Percentiles rank a stretch among this genome's conserved stretches.
phyloP scores from a whole-genome alignment of 371 early-diverging fungal genomes.

The Saksenaea vasiformis region DNA sequence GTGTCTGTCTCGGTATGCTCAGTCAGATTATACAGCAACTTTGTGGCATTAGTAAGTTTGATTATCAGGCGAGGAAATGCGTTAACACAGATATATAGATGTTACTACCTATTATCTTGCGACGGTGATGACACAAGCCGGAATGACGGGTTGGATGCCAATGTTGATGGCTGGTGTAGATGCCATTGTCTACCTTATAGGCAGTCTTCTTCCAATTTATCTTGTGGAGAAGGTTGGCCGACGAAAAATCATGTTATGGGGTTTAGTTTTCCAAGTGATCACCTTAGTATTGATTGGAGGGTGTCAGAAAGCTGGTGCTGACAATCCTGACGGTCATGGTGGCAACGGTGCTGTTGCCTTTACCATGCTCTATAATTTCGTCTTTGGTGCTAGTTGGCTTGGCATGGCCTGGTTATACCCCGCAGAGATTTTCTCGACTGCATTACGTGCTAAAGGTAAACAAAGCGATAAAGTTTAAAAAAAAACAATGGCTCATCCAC shows the following conservation, averaged over 20 bases:
- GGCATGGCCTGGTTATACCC: constrained; percentile 59
- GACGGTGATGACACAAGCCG: constrained; percentile 39
- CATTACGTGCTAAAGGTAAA: constrained; percentile 45
- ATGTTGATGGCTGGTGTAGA: constrained; percentile 42
- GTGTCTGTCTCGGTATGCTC: constrained; percentile 44
- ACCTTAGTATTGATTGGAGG: constrained; percentile 25
- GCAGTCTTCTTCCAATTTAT: constrained; percentile 35
- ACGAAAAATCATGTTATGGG: constrained; percentile 26
- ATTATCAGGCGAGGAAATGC: constrained; percentile 9
- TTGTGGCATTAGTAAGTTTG: constrained; percentile 39
- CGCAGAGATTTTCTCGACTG: constrained; percentile 58
- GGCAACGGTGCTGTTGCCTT: constrained; percentile 31
- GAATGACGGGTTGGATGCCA: constrained; percentile 25
- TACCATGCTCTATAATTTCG: constrained; percentile 48
- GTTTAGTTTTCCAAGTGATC: constrained; percentile 22
- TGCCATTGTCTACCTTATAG: constrained; percentile 38
- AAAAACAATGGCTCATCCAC: not conserved
- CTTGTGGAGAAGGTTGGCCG: constrained; percentile 28
- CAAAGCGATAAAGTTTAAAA: not conserved
- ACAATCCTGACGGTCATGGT: constrained; percentile 17
- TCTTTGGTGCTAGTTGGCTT: constrained; percentile 64
- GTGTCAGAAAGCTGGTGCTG: constrained; percentile 23
- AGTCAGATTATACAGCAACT: constrained; percentile 49
- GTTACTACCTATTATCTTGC: constrained; percentile 33
- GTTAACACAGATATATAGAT: not conserved